Evolutionary conservation across 331 rosid species (phyloP).

Genomic region (Prunus yedoensis): DNA sequence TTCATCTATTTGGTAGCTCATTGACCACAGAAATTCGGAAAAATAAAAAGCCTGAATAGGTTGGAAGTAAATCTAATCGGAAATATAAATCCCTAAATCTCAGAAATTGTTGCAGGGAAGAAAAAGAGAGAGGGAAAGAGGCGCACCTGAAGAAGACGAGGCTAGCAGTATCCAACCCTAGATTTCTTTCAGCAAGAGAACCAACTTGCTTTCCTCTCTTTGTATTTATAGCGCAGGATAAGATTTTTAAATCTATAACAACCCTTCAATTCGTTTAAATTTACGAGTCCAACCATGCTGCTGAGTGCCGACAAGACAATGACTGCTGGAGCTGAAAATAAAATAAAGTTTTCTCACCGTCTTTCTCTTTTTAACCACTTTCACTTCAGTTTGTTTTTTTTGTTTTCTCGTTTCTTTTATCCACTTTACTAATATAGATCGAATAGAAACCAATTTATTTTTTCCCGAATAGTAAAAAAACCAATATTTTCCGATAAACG

Average conservation of each 20-base stretch:
- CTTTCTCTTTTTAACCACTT: too few relatives aligned
- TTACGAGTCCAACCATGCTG: neutral
- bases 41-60: neutral
- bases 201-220: neutral
- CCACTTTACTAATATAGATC: too few relatives aligned
- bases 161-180: conserved; percentile 18
- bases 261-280: conserved; percentile 1
- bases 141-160: conserved; percentile 22
- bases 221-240: conserved; percentile 12
- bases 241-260: neutral
- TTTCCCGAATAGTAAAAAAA: too few relatives aligned
- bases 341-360: too few relatives aligned
- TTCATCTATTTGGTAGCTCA: too few relatives aligned
- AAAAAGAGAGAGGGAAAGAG: conserved; percentile 3
- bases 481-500: too few relatives aligned
- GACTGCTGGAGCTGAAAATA: too few relatives aligned
- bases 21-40: too few relatives aligned
- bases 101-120: neutral
- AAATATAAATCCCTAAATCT: neutral
- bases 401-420: too few relatives aligned
- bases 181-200: neutral
- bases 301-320: too few relatives aligned
- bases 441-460: too few relatives aligned
- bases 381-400: too few relatives aligned
- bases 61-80: neutral